Base-by-base conservation (phyloP, 2,329 filamentous ascomycete genomes). In the Simplicillium sp. region DNA sequence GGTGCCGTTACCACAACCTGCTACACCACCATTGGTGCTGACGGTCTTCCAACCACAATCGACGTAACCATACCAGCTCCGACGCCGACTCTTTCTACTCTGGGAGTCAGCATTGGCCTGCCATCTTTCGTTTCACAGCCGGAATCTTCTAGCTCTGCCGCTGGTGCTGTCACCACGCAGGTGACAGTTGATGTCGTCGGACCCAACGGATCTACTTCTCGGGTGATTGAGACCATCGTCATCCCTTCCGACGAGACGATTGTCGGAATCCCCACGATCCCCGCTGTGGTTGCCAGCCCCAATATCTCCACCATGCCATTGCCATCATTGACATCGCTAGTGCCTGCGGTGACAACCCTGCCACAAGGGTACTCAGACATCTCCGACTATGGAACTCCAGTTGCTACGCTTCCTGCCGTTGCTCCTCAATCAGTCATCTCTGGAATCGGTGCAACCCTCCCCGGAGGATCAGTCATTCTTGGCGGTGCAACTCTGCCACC, bases 61-160 rank as follows among this genome's bases (percentile, higher is more conserved):
- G 55, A 60, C 15, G 51, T 58, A 8, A 62, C 59, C 3, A 49
- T 57, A 41, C 43, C 54, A 9, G 38, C 59, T 29, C 48, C 53
- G 17, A 40, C 34, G 3, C 25, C 20, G n/a, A 20, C 34, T 6
- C 12, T 34, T 13, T 7, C 38, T 34, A 20, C 20, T 7, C 31
- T 36, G 15, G 28, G 15, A 11, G 45, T 44, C 15, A 54, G 44
- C 36, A 46, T 43, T 38, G 43, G 17, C 16, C 37, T 49, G 28
- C 50, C 54, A 12, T 41, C 54, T 2, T 51, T 36, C 28, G 42
- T 40, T 17, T 15, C 29, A 12, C 31, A 38, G 31, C 37, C 20
- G 5, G 20, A 25, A 25, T 25, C 20, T 9, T 25, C 20, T 25
- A 9, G 17, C 58, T 59, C 29, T 62, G 50, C 7, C 54, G 29